phyloP scores from a whole-genome alignment of 2,329 filamentous ascomycete genomes.

The Diaporthe longicolla region DNA sequence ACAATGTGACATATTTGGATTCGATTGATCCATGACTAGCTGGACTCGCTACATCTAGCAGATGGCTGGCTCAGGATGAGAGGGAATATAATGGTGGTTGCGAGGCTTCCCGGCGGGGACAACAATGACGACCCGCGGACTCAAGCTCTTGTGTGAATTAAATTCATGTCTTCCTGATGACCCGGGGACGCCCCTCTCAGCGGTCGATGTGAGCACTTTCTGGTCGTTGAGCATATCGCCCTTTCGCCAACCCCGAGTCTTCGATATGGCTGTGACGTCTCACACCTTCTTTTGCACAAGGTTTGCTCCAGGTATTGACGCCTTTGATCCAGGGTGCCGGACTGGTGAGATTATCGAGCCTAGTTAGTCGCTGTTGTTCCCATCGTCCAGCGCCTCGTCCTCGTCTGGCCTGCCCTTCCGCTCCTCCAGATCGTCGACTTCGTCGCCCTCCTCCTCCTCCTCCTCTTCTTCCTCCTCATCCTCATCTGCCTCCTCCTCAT shows the following conservation, averaged over 20 bases:
- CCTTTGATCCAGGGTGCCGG: neutral
- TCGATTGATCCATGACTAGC: constrained; percentile 4
- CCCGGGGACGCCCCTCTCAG: neutral
- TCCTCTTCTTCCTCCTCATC: constrained; percentile 61
- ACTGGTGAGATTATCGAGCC: constrained; percentile 30
- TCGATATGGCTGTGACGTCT: neutral
- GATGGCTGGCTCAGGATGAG: neutral
- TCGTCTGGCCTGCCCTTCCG: constrained; percentile 62
- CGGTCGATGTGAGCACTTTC: neutral
- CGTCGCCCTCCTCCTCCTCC: constrained; percentile 65
- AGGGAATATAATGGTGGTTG: too few relatives aligned
- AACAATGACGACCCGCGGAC: neutral
- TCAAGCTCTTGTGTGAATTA: neutral
- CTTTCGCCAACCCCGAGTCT: neutral
- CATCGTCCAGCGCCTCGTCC: constrained; percentile 74
- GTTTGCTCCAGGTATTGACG: neutral
- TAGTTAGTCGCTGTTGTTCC: constrained; percentile 69
- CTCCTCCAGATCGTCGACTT: constrained; percentile 63
- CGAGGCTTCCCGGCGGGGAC: neutral
- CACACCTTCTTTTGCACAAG: neutral
- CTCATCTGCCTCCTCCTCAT: constrained; percentile 60
- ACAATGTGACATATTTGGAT: neutral
- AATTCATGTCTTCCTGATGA: neutral
- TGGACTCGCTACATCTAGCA: neutral
- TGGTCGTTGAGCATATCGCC: neutral